Base-by-base conservation (phyloP, 2,329 filamentous ascomycete species). In the Aspergillus cejpii region DNA sequence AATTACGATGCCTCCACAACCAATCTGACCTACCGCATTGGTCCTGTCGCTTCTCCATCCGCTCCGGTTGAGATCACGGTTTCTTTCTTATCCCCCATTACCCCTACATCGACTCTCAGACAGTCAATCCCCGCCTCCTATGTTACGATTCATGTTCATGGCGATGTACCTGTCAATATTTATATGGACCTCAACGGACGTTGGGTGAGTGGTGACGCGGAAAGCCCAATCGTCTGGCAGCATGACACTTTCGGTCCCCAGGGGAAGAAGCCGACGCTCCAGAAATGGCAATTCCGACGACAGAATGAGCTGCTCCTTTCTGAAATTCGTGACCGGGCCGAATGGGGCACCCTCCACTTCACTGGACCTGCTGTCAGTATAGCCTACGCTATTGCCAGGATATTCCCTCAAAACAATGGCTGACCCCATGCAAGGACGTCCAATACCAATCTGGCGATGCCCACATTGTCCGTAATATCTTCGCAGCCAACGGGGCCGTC, bases 51-150 rank as follows among this genome's bases (percentile, higher is more conserved):
- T 6, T 57, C 58, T 6, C 14, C 49, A 6, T 41, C 48, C 59
- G 67, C 37, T 23, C 65, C 72, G 14, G 62, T 76, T 24, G 73
- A 82, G 45, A 70, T 85, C 42, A 75, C 73, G 1, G 64, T 85
- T 24, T 84, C 81, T 6, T 85, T 78, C 51, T 71, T 90, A 40
- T 90, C 85, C 6, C 86, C 86, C 3, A 84, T 92, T 39, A 91
- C 86, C 0, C 85, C 86, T 1, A 86, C 84, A 1, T 90, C 86
- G 44, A 90, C 85, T 37, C 72, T 90, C 56, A 78, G 86, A 51
- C 86, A 91, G 70, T 82, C 85, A 12, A 78, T 92, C 24, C 88
- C 88, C n/a, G 87, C 87, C 8, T 82, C 83, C 20, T 94, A 94
- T 62, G 60, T 94, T 49, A 84, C 79, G 5, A 74, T 91, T 31